Conservation (phyloP, 352 stramenopile species). For the Phytophthora sojae region DNA sequence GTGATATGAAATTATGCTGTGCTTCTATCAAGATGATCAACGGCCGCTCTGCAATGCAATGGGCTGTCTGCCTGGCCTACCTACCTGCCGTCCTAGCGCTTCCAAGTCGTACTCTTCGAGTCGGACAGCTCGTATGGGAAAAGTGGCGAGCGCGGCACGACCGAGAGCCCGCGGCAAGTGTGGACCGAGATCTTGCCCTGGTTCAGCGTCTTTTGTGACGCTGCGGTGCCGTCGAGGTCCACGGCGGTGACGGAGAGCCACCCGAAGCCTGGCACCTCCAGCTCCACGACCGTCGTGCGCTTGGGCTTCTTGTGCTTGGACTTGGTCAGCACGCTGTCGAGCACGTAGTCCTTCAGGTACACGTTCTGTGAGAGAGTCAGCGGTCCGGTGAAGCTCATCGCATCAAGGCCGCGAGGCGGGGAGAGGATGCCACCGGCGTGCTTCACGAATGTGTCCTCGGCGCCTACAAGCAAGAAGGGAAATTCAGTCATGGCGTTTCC, state of each 20-base stretch:
- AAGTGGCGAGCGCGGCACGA: constrained; percentile 64
- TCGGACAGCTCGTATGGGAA: constrained; percentile 86
- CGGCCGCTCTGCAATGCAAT: not conserved
- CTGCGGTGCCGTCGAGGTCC: constrained; percentile 77
- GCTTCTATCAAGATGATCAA: constrained; percentile 27
- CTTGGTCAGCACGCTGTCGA: constrained; percentile 67
- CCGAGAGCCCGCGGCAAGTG: constrained; percentile 67
- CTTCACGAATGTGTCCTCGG: constrained; percentile 80
- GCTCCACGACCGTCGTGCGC: constrained; percentile 78
- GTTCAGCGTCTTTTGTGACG: constrained; percentile 69
- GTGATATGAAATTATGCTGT: constrained; percentile 25
- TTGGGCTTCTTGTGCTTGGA: constrained; percentile 86
- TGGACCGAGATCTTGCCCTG: constrained; percentile 69
- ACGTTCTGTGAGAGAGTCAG: constrained; percentile 63
- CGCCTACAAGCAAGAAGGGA: constrained; percentile 40
- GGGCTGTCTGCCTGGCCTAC: not conserved
- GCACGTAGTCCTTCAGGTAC: constrained; percentile 75
- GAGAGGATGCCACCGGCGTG: constrained; percentile 83
- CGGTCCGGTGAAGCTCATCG: constrained; percentile 78
- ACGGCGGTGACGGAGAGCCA: constrained; percentile 84
- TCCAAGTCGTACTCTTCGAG: constrained; percentile 81
- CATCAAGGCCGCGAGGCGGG: constrained; percentile 77
- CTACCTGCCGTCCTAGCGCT: constrained; percentile 46
- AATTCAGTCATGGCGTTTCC: not conserved
- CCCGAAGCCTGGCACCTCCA: constrained; percentile 83